Percentiles rank a stretch among this genome's conserved stretches.
These are phyloP conservation scores for Penstemon barbatus DNA, from an alignment of 257 asterid genomes.

Conservation along the genomic window DNA sequence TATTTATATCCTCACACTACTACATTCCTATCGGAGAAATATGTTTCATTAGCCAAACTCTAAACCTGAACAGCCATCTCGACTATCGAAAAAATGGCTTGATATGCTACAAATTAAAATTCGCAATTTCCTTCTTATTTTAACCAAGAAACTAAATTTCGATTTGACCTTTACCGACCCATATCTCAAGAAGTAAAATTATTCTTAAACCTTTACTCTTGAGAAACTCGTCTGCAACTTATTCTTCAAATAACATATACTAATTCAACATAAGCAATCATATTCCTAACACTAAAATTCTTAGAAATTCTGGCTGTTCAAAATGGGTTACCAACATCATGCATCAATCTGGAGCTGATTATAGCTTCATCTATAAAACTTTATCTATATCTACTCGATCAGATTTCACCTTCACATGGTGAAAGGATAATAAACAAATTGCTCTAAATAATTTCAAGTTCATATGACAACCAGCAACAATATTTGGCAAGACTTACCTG, in stretches of 20 bases:
- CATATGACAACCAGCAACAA: slow-evolving; percentile 12
- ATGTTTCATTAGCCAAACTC: no score
- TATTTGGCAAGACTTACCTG: slow-evolving; percentile 60
- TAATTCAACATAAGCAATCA: not conserved
- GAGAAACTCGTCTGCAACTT: not conserved
- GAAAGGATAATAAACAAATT: slow-evolving; percentile 16
- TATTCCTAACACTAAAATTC: not conserved
- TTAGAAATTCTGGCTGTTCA: not conserved
- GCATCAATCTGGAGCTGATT: not conserved
- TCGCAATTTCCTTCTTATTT: no score
- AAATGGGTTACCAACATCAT: slow-evolving; percentile 1
- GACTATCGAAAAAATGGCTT: no score
- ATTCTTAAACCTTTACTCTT: not conserved
- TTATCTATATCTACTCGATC: slow-evolving; percentile 6
- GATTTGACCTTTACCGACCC: no score
- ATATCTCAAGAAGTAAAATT: no score
- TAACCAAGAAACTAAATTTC: no score
- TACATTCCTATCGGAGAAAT: no score
- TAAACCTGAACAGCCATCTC: no score
- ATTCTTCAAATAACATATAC: not conserved
- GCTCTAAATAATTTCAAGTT: slow-evolving; percentile 16
- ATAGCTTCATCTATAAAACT: not conserved
- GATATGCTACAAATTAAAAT: no score
- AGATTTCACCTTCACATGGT: slow-evolving; percentile 16
- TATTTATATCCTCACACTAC: no score